phyloP scores from a whole-genome alignment of 306 rosid species.

The Elaeagnus macrophylla region DNA sequence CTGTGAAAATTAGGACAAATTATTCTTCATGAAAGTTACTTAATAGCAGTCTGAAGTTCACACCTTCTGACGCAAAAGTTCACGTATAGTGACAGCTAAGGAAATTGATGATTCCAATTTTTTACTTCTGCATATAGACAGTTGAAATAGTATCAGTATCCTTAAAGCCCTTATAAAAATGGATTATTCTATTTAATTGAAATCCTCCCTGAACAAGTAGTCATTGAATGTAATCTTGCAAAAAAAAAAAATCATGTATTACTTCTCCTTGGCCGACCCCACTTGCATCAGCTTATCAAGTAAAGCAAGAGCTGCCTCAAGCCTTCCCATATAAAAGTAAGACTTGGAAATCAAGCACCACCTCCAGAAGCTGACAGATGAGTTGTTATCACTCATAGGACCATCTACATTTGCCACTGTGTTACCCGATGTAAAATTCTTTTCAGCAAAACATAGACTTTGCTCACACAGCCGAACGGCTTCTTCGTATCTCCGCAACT shows the following conservation, averaged over 20 bases:
- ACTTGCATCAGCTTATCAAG: conserved; percentile 57
- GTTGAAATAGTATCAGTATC: conserved; percentile 25
- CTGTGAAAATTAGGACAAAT: too few species aligned
- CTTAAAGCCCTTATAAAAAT: conserved; percentile 18
- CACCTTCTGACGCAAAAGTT: conserved; percentile 63
- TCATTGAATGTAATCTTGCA: conserved; percentile 14
- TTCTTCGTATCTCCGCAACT: conserved; percentile 70
- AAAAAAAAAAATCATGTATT: conserved; percentile 13
- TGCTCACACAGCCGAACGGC: conserved; percentile 68
- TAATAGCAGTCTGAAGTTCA: conserved; percentile 10
- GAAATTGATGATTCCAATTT: conserved; percentile 34
- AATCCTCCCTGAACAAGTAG: too few species aligned
- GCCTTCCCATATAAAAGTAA: conserved; percentile 74
- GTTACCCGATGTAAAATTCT: conserved; percentile 35
- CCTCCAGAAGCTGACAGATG: conserved; percentile 58
- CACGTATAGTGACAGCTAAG: conserved; percentile 51
- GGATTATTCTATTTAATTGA: conserved; percentile 11
- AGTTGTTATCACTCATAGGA: conserved; percentile 26
- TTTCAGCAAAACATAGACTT: conserved; percentile 64
- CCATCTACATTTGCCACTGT: conserved; percentile 18
- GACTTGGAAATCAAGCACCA: conserved; percentile 75
- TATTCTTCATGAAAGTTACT: too few species aligned
- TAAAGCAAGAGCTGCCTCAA: conserved; percentile 65
- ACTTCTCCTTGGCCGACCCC: conserved; percentile 43
- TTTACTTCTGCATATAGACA: conserved; percentile 37